These are phyloP conservation scores for Pharnaceum exiguum DNA, from an alignment of 148 eudicot species.

Conservation along the genomic window DNA sequence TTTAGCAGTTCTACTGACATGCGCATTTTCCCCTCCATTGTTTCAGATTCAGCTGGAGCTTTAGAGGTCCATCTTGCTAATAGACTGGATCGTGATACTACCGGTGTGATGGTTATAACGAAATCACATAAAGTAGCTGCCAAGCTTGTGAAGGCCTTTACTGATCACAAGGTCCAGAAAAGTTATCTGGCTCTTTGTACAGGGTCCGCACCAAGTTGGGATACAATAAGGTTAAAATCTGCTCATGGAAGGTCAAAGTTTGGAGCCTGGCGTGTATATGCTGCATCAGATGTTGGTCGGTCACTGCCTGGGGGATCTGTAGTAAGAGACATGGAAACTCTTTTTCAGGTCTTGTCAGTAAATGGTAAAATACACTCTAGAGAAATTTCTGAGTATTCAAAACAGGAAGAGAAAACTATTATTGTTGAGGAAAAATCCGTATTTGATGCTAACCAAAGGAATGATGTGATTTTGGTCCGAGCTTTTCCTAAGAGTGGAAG, in stretches of 20 bases:
- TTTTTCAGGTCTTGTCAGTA: conserved; percentile 56
- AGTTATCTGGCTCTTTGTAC: conserved; percentile 70
- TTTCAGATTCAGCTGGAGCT: conserved; percentile 32
- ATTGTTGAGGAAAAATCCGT: conserved; percentile 57
- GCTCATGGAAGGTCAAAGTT: conserved; percentile 93
- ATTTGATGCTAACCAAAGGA: conserved; percentile 22
- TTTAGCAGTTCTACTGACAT: not conserved
- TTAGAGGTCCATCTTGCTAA: conserved; percentile 91
- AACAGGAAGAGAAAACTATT: conserved; percentile 26
- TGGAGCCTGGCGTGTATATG: conserved; percentile 98
- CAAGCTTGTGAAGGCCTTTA: conserved; percentile 88
- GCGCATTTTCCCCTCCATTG: not conserved
- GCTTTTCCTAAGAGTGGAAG: conserved; percentile 89
- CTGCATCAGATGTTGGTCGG: conserved; percentile 70
- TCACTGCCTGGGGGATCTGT: conserved; percentile 74
- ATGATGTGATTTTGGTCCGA: conserved; percentile 69
- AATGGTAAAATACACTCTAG: conserved; percentile 34
- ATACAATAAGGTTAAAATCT: conserved; percentile 48
- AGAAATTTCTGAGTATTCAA: conserved; percentile 17
- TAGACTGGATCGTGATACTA: conserved; percentile 92
- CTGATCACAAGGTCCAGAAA: conserved; percentile 78
- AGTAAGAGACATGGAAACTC: conserved; percentile 83
- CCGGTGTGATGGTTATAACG: conserved; percentile 80
- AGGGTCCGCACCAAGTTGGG: conserved; percentile 71
- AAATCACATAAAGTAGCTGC: conserved; percentile 86